These are phyloP conservation scores for Xylariaceae sp. DNA, from an alignment of 2,329 filamentous ascomycete species.

Conservation along the genomic window DNA sequence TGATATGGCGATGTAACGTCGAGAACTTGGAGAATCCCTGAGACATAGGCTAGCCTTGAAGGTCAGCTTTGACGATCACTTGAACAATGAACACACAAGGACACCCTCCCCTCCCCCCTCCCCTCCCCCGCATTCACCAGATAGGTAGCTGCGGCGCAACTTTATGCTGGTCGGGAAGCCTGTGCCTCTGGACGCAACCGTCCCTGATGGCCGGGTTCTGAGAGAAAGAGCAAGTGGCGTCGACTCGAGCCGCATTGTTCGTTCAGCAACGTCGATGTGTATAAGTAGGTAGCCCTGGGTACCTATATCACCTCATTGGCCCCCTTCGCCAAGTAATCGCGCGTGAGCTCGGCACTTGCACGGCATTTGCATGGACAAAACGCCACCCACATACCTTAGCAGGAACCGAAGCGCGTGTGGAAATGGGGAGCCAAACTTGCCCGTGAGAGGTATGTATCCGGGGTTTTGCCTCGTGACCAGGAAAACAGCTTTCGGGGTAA, in stretches of 20 bases:
- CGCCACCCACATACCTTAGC: conserved; percentile 10
- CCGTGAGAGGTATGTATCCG: no score
- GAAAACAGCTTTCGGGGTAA: not conserved
- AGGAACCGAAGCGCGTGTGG: not conserved
- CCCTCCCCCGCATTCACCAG: not conserved
- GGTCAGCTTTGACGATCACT: conserved; percentile 18
- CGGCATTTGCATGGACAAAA: conserved; percentile 1
- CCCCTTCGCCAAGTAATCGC: conserved; percentile 1
- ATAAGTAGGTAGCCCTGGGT: no score
- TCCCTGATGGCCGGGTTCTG: no score
- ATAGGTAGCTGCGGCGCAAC: conserved; percentile 11
- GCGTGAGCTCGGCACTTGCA: conserved; percentile 15
- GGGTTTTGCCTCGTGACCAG: not conserved
- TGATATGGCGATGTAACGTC: conserved; percentile 8
- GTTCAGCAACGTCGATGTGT: no score
- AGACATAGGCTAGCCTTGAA: conserved; percentile 17
- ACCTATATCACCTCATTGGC: no score
- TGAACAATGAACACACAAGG: conserved; percentile 1
- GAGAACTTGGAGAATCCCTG: conserved; percentile 14
- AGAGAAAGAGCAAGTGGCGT: conserved; percentile 9
- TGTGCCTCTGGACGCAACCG: not conserved
- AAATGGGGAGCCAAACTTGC: not conserved
- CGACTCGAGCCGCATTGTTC: not conserved
- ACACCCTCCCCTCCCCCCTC: no score
- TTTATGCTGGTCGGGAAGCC: conserved; percentile 12